Evolutionary conservation across 768 basidiomycete genomes (phyloP), one percentile per base, ranked within the genome.

Genomic region (Trametes punicea): DNA sequence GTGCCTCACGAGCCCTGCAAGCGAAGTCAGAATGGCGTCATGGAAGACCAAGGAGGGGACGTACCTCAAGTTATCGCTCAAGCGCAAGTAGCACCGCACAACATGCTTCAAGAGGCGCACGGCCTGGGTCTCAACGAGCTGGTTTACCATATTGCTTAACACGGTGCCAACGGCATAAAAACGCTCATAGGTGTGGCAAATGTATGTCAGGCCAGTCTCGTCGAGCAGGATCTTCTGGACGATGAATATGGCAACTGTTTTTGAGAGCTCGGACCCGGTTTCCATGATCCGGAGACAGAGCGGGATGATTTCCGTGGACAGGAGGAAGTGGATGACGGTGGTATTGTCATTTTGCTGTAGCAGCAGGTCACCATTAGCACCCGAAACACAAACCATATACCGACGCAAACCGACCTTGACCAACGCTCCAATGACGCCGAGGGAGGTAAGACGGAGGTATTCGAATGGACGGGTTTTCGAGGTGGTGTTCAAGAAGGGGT

Each of bases 231-330:
- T 92, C 67, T 99, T 99, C 72, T 99, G 97, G 3, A 99, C 97
- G 66, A 99, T 99, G 73, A 99, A 99, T 66, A 99, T 99, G 39
- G 97, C 97, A 41, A 99, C 97, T 0, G 97, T 99, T 75, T 99
- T 99, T 56, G 91, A 93, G 16, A 99, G 83, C 66, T 99, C 97
- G 3, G 95, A 97, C 39, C 97, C 97, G 3, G 97, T 98, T 73
- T 99, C 97, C 97, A 99, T 99, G 71, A 99, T 99, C 49, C 97
- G 88, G 47, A 99, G 84, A 70, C 97, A 99, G 61, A 99, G 88
- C 31, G 97, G 97, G 69, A 99, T 99, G 71, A 99, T 99, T 77
- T 99, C 97, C 51, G 97, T 99, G 4, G 95, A 97, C 41, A 99
- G 83, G 39, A 99, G 81, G 79, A 99, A 99, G 75, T 98, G 96